A percentile compares a stretch with the other conserved stretches of the same genome.
phyloP scores from a whole-genome alignment of 805 yeast genomes.

The Candida ovalis region DNA sequence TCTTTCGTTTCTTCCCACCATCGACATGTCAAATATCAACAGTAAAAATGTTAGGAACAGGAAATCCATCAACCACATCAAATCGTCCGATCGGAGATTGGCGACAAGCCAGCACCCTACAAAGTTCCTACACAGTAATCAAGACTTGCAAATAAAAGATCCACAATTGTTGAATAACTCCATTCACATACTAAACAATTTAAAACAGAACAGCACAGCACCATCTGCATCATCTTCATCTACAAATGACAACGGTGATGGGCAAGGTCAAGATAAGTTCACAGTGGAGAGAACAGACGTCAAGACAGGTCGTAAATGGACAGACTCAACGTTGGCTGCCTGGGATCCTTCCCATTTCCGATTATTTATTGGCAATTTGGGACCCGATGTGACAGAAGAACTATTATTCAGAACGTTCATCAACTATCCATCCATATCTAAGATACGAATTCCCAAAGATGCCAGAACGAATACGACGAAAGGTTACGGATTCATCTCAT shows the following conservation, averaged over 20 bases:
- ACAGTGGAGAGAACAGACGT: constrained; percentile 40
- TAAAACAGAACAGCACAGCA: constrained; percentile 2
- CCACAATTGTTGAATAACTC: constrained; percentile 13
- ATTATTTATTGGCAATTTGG: constrained; percentile 71
- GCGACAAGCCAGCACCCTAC: constrained; percentile 52
- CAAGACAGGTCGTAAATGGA: constrained; percentile 45
- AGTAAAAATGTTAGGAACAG: constrained; percentile 1
- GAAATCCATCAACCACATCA: constrained; percentile 19
- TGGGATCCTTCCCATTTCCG: constrained; percentile 74
- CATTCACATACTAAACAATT: constrained; percentile 17
- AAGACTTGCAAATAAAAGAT: constrained; percentile 16
- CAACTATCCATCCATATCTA: constrained; percentile 48
- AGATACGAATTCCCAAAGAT: constrained; percentile 59
- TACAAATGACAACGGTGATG: background rate
- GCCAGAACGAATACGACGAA: constrained; percentile 42
- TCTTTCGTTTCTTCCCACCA: too few species aligned
- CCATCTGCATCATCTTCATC: background rate
- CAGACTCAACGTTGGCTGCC: constrained; percentile 43
- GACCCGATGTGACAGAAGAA: constrained; percentile 61
- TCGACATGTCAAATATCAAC: background rate
- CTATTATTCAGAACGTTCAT: constrained; percentile 52
- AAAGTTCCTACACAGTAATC: constrained; percentile 35
- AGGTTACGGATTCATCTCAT: constrained; percentile 77
- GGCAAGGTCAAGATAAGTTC: constrained; percentile 2
- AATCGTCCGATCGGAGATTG: constrained; percentile 50